Evolutionary conservation across 805 yeast genomes (phyloP), one percentile per base, ranked within the genome.

Genomic region (Saccharomycopsis guyanensis): DNA sequence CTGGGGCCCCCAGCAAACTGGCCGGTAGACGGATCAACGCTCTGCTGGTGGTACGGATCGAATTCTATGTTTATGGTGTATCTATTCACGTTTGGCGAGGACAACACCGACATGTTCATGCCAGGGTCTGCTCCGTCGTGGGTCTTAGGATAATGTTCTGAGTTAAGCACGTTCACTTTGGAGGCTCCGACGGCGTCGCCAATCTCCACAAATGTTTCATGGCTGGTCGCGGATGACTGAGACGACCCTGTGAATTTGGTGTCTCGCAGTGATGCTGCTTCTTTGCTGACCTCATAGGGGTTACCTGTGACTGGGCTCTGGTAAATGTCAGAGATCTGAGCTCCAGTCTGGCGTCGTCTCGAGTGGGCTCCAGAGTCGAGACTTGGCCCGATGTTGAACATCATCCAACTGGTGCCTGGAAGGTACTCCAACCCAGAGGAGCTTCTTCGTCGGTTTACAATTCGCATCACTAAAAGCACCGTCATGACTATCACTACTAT

Each of bases 1-100:
- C 20, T 15, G 10, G 5, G 10, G 7, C 10, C 19, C 7, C 10
- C 19, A 7, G 7, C 37, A 15, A 6, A 15, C 20, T 18, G 18
- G 8, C 13, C 32, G 15, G 13, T 33, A 13, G 20, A 38, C 35
- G 31, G 41, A 38, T 23, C 31, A 13, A 12, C 13, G 33, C 20
- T 13, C 37, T 29, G 44, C 15, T 42, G 43, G 3, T 22, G 38
- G 8, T 33, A 5, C 19, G 51, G 51, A 29, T 47, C 45, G 16
- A 33, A 44, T 25, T 49, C 52, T 22, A 49, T 42, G n/a, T 49
- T 47, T 5, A 49, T 45, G 13, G 52, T 49, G 34, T 41, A 45
- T 34, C 52, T 35, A 24, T 49, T 49, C 8, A 31, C 52, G 22
- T 37, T 37, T 22, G 52, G 43, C 34, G 45, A 31, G 15, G 27